Conservation (phyloP, 1,139 yeast genomes). For the Cylindricascospora bacillispora region DNA sequence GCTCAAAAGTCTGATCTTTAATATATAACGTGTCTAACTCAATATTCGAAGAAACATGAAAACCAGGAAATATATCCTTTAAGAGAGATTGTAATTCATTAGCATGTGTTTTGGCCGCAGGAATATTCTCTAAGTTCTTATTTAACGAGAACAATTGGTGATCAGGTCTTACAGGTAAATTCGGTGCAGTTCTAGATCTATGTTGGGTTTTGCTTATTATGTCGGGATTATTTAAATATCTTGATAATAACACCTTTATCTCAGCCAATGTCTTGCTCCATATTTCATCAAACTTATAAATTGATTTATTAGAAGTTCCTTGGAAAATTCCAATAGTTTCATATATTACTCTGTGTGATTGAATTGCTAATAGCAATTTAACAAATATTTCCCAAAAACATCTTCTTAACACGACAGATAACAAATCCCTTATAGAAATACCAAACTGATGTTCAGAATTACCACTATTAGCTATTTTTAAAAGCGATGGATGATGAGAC, state of each 20-base stretch:
- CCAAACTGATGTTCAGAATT: conserved; percentile 22
- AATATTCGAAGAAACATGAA: conserved; percentile 28
- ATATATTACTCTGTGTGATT: conserved; percentile 53
- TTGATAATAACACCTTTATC: conserved; percentile 32
- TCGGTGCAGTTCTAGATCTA: conserved; percentile 5
- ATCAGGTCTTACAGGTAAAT: conserved; percentile 10
- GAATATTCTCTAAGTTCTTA: conserved; percentile 21
- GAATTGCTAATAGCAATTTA: conserved; percentile 50
- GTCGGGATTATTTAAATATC: conserved; percentile 14
- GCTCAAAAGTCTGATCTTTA: conserved; percentile 42
- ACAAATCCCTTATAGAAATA: conserved; percentile 32
- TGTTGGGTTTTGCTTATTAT: conserved; percentile 4
- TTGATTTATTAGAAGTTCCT: conserved; percentile 14
- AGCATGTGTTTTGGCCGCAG: conserved; percentile 27
- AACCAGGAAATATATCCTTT: conserved; percentile 53
- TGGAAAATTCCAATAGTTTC: conserved; percentile 36
- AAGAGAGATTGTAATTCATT: conserved; percentile 36
- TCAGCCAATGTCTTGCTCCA: conserved; percentile 52
- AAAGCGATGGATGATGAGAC: conserved; percentile 35
- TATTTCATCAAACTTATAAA: conserved; percentile 37
- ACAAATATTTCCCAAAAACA: conserved; percentile 57
- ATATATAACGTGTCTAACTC: conserved; percentile 39
- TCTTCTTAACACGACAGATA: conserved; percentile 52
- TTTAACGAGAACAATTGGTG: conserved; percentile 31
- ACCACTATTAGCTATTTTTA: conserved; percentile 17